Evolutionary conservation across 495 filamentous ascomycete genomes (phyloP), one percentile per base, ranked within the genome.

Genomic region (Lepraria neglecta): DNA sequence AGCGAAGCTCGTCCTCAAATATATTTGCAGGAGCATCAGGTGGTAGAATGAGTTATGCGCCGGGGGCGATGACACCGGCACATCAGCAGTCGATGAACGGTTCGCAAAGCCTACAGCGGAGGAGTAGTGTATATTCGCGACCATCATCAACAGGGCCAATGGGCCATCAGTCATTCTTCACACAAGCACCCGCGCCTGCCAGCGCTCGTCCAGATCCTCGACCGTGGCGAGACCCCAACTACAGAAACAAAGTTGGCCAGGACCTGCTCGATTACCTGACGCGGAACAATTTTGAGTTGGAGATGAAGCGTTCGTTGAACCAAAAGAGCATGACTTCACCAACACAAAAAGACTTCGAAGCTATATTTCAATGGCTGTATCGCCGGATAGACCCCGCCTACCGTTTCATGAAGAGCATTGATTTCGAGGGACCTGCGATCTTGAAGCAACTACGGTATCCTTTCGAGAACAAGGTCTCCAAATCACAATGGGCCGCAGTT

Each of bases 321-420:
- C 85, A 90, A 54, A 96, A 96, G 64, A 87, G 89, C 19, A 82
- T 94, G 68, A 90, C 87, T 54, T 91, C 87, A 43, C 95, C 94
- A n/a, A 97, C 92, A 4, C 91, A 96, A 67, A 99, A 97, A 69
- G 94, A 99, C 71, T 99, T 97, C 74, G 90, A 91, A 69, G 85
- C 80, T 66, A 91, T 97, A 74, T 99, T 99, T 72, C 91, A 97
- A 73, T 99, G 91, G 88, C 80, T 99, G 1, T 99, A 99, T 71
- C 88, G 88, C 65, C 87, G 90, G 46, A 90, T 99, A 61, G 94
- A 99, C 69, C 91, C 94, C 0, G 86, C 86, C 59, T 95, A 97
- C 69, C 83, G 86, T 17, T 96, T 97, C 69, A 85, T 87, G 63
- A 95, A 94, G 69, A 86, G 85, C 42, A 95, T 97, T 69, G 94